A percentile compares a stretch with the other conserved stretches of the same genome.
Conservation (phyloP, 2,329 filamentous ascomycete genomes). For the Aspergillus tubingensis region DNA sequence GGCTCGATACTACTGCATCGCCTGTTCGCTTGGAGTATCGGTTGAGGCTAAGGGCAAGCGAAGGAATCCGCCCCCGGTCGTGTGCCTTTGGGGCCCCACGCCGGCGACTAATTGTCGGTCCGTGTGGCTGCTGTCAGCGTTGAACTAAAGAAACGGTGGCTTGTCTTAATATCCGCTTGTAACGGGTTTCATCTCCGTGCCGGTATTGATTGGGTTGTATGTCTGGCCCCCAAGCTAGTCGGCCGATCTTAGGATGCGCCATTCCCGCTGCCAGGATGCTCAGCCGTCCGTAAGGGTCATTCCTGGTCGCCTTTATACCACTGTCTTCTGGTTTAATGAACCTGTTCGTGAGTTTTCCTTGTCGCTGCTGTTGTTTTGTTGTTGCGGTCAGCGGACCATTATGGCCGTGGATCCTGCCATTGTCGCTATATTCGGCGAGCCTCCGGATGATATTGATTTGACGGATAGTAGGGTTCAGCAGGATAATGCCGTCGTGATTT, state of each 20-base stretch:
- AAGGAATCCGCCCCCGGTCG: not conserved
- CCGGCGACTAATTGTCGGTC: not conserved
- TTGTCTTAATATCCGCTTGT: no score
- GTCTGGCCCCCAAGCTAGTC: no score
- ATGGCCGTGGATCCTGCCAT: slow-evolving; percentile 20
- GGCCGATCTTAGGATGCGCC: no score
- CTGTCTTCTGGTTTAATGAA: not conserved
- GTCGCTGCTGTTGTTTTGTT: not conserved
- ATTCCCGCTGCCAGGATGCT: no score
- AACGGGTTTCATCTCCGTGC: no score
- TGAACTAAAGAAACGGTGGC: not conserved
- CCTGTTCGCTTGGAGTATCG: no score
- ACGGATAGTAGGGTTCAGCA: not conserved
- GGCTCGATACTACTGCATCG: no score
- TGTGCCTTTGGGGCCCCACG: not conserved
- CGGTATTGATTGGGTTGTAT: no score
- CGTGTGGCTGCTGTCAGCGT: not conserved
- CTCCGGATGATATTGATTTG: slow-evolving; percentile 13
- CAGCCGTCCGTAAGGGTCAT: no score
- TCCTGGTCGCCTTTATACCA: no score
- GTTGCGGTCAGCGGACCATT: not conserved
- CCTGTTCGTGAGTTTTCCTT: not conserved
- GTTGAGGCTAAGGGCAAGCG: not conserved
- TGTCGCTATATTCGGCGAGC: slow-evolving; percentile 15
- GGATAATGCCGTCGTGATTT: slow-evolving; percentile 17